Conservation (phyloP, 31 red algal species). For the Asparagopsis taxiformis region DNA sequence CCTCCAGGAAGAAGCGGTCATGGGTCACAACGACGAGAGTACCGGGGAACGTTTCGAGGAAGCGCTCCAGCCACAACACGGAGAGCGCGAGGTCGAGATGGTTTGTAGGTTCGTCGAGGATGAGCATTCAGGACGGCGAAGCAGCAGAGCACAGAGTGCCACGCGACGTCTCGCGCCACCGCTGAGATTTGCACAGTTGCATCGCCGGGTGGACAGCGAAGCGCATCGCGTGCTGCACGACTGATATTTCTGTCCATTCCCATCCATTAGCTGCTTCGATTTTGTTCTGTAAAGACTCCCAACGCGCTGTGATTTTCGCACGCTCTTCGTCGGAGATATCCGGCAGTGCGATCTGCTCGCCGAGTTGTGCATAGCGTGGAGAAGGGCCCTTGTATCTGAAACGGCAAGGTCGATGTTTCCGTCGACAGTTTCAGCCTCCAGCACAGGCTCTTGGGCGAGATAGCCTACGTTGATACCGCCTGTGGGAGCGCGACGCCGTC, state of each 20-base stretch:
- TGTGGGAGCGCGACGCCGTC: slow-evolving; percentile 84
- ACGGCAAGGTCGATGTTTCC: slow-evolving; percentile 71
- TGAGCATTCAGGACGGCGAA: slow-evolving; percentile 70
- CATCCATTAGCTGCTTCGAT: slow-evolving; percentile 88
- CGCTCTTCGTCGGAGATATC: slow-evolving; percentile 24
- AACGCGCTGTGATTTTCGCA: slow-evolving; percentile 50
- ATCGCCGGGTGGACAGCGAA: slow-evolving; percentile 82
- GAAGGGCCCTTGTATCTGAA: slow-evolving; percentile 11
- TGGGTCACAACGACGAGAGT: slow-evolving; percentile 70
- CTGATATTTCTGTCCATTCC: slow-evolving; percentile 87
- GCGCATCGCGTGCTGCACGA: slow-evolving; percentile 65
- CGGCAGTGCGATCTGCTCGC: slow-evolving; percentile 28
- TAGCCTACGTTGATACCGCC: slow-evolving; percentile 64
- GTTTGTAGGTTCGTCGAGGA: slow-evolving; percentile 90
- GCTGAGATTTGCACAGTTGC: slow-evolving; percentile 62
- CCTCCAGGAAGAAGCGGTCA: slow-evolving; percentile 85
- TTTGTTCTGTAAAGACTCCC: slow-evolving; percentile 57
- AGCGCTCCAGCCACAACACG: slow-evolving; percentile 75
- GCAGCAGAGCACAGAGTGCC: slow-evolving; percentile 68
- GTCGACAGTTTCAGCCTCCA: slow-evolving; percentile 79
- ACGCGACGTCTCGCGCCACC: slow-evolving; percentile 90
- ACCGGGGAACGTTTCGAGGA: slow-evolving; percentile 68
- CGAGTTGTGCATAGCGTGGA: slow-evolving; percentile 47
- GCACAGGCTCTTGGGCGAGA: slow-evolving; percentile 87
- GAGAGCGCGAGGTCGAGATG: slow-evolving; percentile 66